Conservation (phyloP, 768 basidiomycete species). For the Tricholoma sp. region DNA sequence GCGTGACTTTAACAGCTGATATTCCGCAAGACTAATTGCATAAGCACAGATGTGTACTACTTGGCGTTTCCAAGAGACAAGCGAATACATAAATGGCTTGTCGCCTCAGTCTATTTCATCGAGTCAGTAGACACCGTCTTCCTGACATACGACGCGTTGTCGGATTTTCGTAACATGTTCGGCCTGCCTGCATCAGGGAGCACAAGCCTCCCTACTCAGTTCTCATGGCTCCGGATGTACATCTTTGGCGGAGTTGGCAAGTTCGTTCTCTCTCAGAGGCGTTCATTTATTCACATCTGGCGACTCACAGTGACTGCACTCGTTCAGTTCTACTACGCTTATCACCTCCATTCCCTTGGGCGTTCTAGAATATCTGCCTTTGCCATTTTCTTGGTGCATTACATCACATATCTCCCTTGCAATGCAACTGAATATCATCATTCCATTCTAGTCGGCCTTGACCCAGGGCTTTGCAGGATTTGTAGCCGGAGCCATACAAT, state of each 20-base stretch:
- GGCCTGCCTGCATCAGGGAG: not conserved
- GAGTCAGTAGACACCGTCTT: conserved; percentile 10
- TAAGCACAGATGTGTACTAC: conserved; percentile 13
- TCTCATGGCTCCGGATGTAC: conserved; percentile 3
- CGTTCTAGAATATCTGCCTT: not conserved
- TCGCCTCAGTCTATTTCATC: conserved; percentile 10
- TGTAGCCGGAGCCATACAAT: not conserved
- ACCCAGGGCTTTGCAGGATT: not conserved
- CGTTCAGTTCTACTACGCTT: conserved; percentile 2
- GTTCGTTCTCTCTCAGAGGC: not conserved
- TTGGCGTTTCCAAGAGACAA: conserved; percentile 13
- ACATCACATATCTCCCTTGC: not conserved
- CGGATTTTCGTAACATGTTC: conserved; percentile 2
- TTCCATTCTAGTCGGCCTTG: not conserved
- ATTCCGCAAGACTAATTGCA: not conserved
- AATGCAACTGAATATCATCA: not conserved
- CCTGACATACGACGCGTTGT: conserved; percentile 4
- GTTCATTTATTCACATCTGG: not conserved
- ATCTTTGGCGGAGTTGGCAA: conserved; percentile 3
- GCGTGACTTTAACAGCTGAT: not conserved
- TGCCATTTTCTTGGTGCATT: not conserved
- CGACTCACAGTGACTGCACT: not conserved
- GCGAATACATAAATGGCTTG: conserved; percentile 7
- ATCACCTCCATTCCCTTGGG: not conserved
- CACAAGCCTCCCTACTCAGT: not conserved